Base-by-base conservation (phyloP, 495 filamentous ascomycete species). In the Pseudomonodictys pantanalensis region DNA sequence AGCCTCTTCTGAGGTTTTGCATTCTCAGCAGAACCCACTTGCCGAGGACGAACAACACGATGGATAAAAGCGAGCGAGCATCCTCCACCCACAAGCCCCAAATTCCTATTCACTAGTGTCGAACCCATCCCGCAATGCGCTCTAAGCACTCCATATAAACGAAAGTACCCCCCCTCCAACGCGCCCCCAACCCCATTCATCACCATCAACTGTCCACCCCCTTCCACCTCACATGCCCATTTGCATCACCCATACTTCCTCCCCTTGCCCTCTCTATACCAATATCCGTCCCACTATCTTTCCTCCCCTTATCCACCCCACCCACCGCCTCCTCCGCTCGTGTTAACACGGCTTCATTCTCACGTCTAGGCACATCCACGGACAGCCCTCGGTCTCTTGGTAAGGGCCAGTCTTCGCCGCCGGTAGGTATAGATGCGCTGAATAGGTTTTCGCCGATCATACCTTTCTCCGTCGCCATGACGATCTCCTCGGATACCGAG, bases 141-240 rank as follows among this genome's bases (percentile, higher is more conserved):
- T 20, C 18, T 18, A 10, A 45, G 42, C 10, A 7, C 7, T 45
- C 42, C 18, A 45, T 20, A 45, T 10, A 45, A 11, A 7, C 8
- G 29, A 49, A 17, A 49, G 18, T 20, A 49, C 46, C 15, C 22
- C 49, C 28, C 8, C n/a, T n/a, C n/a, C n/a, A n/a, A 52, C n/a
- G 28, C 17, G 33, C 15, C 41, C 15, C 32, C 51, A 42, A 44
- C 5, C 8, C 5, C 20, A 32, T 33, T 24, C 25, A 11, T 23
- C 23, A 42, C 5, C 18, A 47, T 53, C 23, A 60, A 32, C 49
- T 29, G 54, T 60, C 20, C 38, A 46, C 3, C 1, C 57, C 57
- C 48, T 53, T 54, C 57, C 57, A 60, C 49, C 50, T 39, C 23
- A 60, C 57, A 60, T 60, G 49, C 50, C 45, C 44, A 1, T 17